Evolutionary conservation across 495 filamentous ascomycete species (phyloP), one percentile per base, ranked within the genome.

Genomic region (Alectoria sarmentosa): DNA sequence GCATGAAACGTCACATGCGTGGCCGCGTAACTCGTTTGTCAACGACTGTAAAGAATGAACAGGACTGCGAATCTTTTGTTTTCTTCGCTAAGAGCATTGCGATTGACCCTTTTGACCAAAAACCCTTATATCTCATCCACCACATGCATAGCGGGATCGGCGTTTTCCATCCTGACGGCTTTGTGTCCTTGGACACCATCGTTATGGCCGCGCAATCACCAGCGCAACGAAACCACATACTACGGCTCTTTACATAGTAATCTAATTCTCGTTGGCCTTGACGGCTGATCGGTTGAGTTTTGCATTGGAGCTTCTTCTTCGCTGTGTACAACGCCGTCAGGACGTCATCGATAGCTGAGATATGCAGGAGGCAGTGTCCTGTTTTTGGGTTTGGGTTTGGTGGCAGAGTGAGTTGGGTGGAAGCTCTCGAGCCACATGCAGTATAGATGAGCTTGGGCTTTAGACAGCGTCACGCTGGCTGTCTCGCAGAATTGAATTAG

Each of bases 1-100:
- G 63, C 30, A 66, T 34, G 58, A 78, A 42, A 77, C 81, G 6
- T 67, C 68, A 58, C 78, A 77, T 62, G 41, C 54, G 11, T 81
- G 79, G 82, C 81, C 82, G 6, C 76, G 71, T 64, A 84, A 84
- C 60, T 68, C 74, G 15, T 69, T 82, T 7, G 75, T 83, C 38
- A 63, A 83, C 69, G 75, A 71, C 19, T 84, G 82, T 64, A 66
- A 66, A 37, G 41, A 36, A 56, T 68, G 44, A 61, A 62, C 36
- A 49, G 28, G 41, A 23, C 38, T 37, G 23, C 49, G 23, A 26
- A 8, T 48, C 30, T 14, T 60, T 44, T 26, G 13, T 21, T 57
- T n/a, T n/a, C 46, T 48, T 44, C 41, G 37, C 34, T 58, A 56
- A 10, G 15, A 64, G 54, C 54, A 64, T 44, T 58, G 46, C 42